Base-by-base conservation (phyloP, 1,284 basidiomycete genomes). In the Thecaphora frezii region DNA sequence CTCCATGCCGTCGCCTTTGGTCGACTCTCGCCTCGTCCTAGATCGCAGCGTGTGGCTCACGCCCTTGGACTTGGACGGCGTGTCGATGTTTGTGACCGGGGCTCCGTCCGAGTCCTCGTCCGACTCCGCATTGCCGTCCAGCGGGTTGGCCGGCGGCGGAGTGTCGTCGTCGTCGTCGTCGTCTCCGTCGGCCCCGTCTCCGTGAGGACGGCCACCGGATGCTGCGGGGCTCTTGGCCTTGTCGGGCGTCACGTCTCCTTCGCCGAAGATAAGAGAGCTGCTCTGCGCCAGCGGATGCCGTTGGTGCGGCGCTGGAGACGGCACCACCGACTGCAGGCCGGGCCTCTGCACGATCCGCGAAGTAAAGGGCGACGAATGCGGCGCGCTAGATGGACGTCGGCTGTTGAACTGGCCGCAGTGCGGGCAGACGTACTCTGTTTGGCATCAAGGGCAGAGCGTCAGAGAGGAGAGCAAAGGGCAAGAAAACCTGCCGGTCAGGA, bases 401-500 rank as follows among this genome's bases (percentile, higher is more conserved):
- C 84, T 81, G 68, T 90, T 90, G 78, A 90, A 88, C 71, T 85
- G 83, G 16, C 86, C 86, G 72, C 89, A 90, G 71, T 87, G 87
- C 0, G 86, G 86, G 70, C 89, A 90, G 43, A 85, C 79, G 69
- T 89, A 90, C 80, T 89, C 88, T 89, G 72, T 24, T 52, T 25
- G 44, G 47, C n/a, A 51, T 48, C 33, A 33, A 21, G 33, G 38
- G 24, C 38, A 41, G 48, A 46, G 7, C 23, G 18, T 7, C 42
- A 48, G n/a, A 37, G 36, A 16, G 12, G 40, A 23, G 2, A 43
- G 33, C 33, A 33, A 9, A 36, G 18, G 10, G 33, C 33, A 36
- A 18, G 16, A 4, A 12, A 14, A 36, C 5, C 10, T 7, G 12
- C 18, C 14, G 8, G 33, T 36, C 33, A 36, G 33, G 18, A 30